phyloP scores from a whole-genome alignment of 805 yeast species.

The Debaryomyces prosopidis region DNA sequence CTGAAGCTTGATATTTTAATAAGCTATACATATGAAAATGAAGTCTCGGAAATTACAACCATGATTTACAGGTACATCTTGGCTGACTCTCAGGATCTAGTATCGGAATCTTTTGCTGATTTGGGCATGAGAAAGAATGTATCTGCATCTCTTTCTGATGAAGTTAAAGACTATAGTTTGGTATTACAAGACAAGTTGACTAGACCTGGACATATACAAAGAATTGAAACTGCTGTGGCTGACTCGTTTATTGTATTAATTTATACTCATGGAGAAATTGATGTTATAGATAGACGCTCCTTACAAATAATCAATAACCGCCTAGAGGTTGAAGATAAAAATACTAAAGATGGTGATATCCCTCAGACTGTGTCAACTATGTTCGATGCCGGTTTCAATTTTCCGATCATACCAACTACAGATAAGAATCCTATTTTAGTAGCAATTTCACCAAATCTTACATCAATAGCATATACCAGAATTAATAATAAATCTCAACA shows the following conservation, averaged over 20 bases:
- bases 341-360: slow-evolving; percentile 4
- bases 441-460: slow-evolving; percentile 52
- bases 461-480: slow-evolving; percentile 37
- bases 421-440: slow-evolving; percentile 28
- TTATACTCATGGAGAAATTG: slow-evolving; percentile 46
- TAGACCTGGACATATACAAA: slow-evolving; percentile 25
- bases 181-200: slow-evolving; percentile 27
- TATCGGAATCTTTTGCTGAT: slow-evolving; percentile 31
- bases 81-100: slow-evolving; percentile 16
- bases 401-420: slow-evolving; percentile 28
- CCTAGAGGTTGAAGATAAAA: not conserved
- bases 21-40: slow-evolving; percentile 30
- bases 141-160: not conserved
- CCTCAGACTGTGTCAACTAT: slow-evolving; percentile 41
- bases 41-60: slow-evolving; percentile 14
- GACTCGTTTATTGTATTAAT: slow-evolving; percentile 43
- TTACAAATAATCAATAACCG: slow-evolving; percentile 21
- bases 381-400: slow-evolving; percentile 55
- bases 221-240: slow-evolving; percentile 32
- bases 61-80: slow-evolving; percentile 30
- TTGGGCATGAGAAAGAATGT: slow-evolving; percentile 25
- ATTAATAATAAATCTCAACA: slow-evolving; percentile 10
- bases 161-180: slow-evolving; percentile 10
- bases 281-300: slow-evolving; percentile 40
- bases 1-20: slow-evolving; percentile 49